Percentiles rank a stretch among this genome's conserved stretches.
Conservation (phyloP, 495 filamentous ascomycete genomes). For the Penicillium ochrochloron region DNA sequence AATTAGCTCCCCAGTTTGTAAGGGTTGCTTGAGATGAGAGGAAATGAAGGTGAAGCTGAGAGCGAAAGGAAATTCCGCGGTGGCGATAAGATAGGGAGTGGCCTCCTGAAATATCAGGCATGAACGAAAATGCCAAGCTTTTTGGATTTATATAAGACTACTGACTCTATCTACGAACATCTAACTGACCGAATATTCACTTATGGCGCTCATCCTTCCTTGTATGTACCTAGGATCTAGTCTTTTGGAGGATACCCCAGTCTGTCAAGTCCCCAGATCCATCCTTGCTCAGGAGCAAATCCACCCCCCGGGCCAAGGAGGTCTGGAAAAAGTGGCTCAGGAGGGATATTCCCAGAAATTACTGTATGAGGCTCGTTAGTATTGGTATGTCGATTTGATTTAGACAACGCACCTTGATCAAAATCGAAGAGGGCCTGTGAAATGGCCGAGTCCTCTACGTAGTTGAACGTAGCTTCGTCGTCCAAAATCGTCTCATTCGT, state of each 20-base stretch:
- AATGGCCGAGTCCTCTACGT: conserved; percentile 18
- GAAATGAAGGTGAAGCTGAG: neutral
- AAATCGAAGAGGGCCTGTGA: conserved; percentile 19
- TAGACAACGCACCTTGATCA: conserved; percentile 14
- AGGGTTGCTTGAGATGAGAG: neutral
- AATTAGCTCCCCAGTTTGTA: neutral
- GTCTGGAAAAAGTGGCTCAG: conserved; percentile 12
- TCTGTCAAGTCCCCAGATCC: conserved; percentile 25
- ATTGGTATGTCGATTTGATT: neutral
- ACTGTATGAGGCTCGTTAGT: conserved; percentile 2
- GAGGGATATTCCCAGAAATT: neutral
- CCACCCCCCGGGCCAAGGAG: conserved; percentile 5
- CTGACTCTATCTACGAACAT: no score
- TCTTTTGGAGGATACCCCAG: conserved; percentile 1
- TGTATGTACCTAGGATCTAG: neutral
- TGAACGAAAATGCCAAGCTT: neutral
- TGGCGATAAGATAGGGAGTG: conserved; percentile 29
- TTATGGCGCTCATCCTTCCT: neutral
- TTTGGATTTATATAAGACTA: neutral
- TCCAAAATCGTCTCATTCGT: neutral
- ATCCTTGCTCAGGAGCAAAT: conserved; percentile 22
- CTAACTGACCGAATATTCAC: neutral
- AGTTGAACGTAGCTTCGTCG: conserved; percentile 8
- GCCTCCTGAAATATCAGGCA: conserved; percentile 15
- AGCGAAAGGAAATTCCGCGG: conserved; percentile 16